A percentile compares a stretch with the other conserved stretches of the same genome.
Evolutionary conservation across 2,329 filamentous ascomycete genomes (phyloP).

Genomic region (Claviceps fusiformis): DNA sequence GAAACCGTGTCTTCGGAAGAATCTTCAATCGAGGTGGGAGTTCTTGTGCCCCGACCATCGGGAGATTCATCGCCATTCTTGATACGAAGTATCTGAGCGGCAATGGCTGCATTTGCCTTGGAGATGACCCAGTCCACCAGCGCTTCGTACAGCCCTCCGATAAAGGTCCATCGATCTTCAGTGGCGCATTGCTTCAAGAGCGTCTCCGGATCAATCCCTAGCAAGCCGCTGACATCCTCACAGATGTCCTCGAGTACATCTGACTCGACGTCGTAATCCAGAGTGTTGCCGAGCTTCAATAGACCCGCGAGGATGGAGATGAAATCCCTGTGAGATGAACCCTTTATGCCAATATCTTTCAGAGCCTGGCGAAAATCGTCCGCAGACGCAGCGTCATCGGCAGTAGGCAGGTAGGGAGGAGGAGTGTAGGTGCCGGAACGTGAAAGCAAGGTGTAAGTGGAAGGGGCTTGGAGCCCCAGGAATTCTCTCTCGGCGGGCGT

Average conservation of each 20-base stretch:
- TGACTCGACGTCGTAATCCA: constrained; percentile 72
- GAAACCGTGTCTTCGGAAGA: constrained; percentile 65
- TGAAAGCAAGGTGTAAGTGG: constrained; percentile 64
- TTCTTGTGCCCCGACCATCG: constrained; percentile 47
- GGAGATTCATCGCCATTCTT: constrained; percentile 53
- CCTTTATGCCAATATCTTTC: constrained; percentile 89
- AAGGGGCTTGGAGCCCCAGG: constrained; percentile 62
- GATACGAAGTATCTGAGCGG: constrained; percentile 55
- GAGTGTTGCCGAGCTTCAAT: constrained; percentile 80
- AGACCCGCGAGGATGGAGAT: constrained; percentile 77
- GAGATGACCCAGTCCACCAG: constrained; percentile 88
- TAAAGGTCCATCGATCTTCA: constrained; percentile 68
- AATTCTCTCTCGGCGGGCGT: constrained; percentile 83
- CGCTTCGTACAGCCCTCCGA: constrained; percentile 82
- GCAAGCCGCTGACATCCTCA: constrained; percentile 74
- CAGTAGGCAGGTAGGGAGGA: constrained; percentile 78
- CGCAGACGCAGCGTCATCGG: constrained; percentile 81
- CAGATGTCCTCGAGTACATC: constrained; percentile 76
- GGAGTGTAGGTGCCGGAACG: constrained; percentile 76
- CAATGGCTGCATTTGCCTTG: constrained; percentile 78
- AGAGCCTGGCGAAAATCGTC: constrained; percentile 83
- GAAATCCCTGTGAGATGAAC: constrained; percentile 64
- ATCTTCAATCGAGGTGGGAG: constrained; percentile 57
- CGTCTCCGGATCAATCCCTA: constrained; percentile 77
- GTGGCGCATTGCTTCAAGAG: constrained; percentile 68